A percentile compares a stretch with the other conserved stretches of the same genome.
Evolutionary conservation across 805 yeast genomes (phyloP).

Genomic region (Starmerella cellae): DNA sequence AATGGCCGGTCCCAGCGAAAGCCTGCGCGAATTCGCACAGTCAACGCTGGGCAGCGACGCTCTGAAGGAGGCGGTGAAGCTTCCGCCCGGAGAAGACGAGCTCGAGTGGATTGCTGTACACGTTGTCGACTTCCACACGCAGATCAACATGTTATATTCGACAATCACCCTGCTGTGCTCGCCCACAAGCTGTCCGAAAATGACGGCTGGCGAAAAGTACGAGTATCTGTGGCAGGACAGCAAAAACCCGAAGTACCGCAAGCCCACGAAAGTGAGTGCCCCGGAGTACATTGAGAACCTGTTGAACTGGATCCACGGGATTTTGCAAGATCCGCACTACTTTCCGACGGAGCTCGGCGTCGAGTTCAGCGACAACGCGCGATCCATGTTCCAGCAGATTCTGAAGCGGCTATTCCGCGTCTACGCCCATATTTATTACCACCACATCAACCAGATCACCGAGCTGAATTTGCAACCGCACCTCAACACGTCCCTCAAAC

Average conservation of each 20-base stretch:
- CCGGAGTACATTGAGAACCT: constrained; percentile 88
- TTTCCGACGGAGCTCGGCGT: constrained; percentile 86
- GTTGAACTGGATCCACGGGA: constrained; percentile 91
- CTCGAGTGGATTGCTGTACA: constrained; percentile 96
- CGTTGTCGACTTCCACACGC: constrained; percentile 94
- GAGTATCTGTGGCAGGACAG: constrained; percentile 92
- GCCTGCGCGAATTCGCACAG: constrained; percentile 76
- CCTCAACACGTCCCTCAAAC: constrained; percentile 85
- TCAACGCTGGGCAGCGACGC: constrained; percentile 89
- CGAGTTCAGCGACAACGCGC: constrained; percentile 81
- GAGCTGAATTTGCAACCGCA: constrained; percentile 88
- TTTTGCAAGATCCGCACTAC: constrained; percentile 75
- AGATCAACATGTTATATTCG: constrained; percentile 90
- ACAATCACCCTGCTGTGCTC: constrained; percentile 94
- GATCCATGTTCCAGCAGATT: constrained; percentile 65
- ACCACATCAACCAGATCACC: constrained; percentile 88
- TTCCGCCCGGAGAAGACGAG: constrained; percentile 83
- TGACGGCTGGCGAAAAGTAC: constrained; percentile 96
- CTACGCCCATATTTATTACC: constrained; percentile 95
- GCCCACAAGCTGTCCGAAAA: constrained; percentile 84
- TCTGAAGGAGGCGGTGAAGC: constrained; percentile 78
- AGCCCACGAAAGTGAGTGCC: constrained; percentile 81
- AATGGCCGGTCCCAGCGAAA: constrained; percentile 23
- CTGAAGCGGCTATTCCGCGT: constrained; percentile 85
- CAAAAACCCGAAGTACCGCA: constrained; percentile 36